Evolutionary conservation across 495 filamentous ascomycete genomes (phyloP).

Genomic region (Lindgomyces ingoldianus): DNA sequence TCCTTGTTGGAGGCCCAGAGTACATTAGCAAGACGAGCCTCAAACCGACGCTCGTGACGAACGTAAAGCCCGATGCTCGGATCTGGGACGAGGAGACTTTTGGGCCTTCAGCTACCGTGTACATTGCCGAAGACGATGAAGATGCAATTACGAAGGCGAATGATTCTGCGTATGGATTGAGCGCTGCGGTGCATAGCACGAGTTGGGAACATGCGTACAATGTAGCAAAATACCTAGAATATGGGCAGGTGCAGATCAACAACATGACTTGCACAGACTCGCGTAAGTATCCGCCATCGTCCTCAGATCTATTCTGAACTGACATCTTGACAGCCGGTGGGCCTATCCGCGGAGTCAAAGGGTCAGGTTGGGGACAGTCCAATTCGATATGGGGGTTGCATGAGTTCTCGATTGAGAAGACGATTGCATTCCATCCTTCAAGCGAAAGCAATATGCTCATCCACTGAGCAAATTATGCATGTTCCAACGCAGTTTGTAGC

Average conservation of each 20-base stretch:
- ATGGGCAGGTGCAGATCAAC: constrained; percentile 68
- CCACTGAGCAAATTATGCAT: no score
- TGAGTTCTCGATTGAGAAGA: constrained; percentile 66
- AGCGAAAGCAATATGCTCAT: no score
- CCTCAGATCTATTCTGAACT: no score
- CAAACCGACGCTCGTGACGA: constrained; percentile 29
- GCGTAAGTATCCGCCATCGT: no score
- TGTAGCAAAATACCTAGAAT: constrained; percentile 45
- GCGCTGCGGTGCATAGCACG: constrained; percentile 44
- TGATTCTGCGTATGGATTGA: constrained; percentile 46
- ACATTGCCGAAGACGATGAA: constrained; percentile 50
- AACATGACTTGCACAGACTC: no score
- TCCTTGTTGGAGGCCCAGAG: constrained; percentile 37
- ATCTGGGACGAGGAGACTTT: constrained; percentile 78
- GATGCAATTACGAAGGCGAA: constrained; percentile 44
- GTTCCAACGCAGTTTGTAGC: no score
- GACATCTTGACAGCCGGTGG: constrained; percentile 77
- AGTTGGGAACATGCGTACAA: constrained; percentile 40
- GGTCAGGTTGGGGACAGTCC: constrained; percentile 73
- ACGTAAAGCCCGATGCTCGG: constrained; percentile 44
- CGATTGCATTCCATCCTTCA: no score
- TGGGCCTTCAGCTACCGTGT: constrained; percentile 69
- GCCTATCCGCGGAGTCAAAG: constrained; percentile 85
- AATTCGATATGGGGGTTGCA: constrained; percentile 56
- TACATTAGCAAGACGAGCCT: constrained; percentile 19